Evolutionary conservation across 805 yeast genomes (phyloP).

Genomic region (Hanseniaspora clermontiae): DNA sequence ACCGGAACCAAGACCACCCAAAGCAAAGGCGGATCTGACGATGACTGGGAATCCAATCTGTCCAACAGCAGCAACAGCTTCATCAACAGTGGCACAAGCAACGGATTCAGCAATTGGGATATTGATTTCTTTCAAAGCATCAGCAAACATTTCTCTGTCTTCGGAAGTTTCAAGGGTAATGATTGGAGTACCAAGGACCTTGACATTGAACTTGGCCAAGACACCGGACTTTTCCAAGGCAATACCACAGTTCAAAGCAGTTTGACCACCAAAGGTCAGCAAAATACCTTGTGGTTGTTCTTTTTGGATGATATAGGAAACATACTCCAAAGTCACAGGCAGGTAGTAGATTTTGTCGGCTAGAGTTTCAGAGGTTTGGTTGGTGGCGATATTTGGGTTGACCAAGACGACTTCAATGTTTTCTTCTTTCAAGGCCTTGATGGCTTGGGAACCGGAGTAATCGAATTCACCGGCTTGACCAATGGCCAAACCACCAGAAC

Average conservation of each 20-base stretch:
- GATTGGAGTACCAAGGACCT: conserved; percentile 91
- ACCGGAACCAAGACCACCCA: conserved; percentile 97
- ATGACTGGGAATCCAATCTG: conserved; percentile 89
- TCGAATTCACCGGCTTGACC: conserved; percentile 99
- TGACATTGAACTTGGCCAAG: conserved; percentile 53
- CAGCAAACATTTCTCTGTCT: conserved; percentile 91
- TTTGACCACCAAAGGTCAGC: conserved; percentile 97
- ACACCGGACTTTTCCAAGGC: conserved; percentile 84
- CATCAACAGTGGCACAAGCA: conserved; percentile 68
- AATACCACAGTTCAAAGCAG: conserved; percentile 93
- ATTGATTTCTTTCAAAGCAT: conserved; percentile 85
- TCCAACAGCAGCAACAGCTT: conserved; percentile 73
- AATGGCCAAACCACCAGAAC: conserved; percentile 95
- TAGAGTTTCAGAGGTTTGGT: conserved; percentile 92
- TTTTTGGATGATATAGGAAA: conserved; percentile 83
- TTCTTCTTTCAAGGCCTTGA: conserved; percentile 95
- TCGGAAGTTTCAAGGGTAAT: conserved; percentile 95
- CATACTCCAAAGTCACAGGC: conserved; percentile 96
- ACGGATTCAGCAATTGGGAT: conserved; percentile 93
- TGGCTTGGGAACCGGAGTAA: conserved; percentile 97
- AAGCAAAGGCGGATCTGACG: conserved; percentile 92
- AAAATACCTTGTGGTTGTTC: conserved; percentile 96
- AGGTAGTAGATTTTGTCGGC: conserved; percentile 96
- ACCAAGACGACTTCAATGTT: conserved; percentile 91
- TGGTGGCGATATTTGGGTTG: conserved; percentile 96